Base-by-base conservation (phyloP, 2,329 filamentous ascomycete species). In the Venturia effusa region DNA sequence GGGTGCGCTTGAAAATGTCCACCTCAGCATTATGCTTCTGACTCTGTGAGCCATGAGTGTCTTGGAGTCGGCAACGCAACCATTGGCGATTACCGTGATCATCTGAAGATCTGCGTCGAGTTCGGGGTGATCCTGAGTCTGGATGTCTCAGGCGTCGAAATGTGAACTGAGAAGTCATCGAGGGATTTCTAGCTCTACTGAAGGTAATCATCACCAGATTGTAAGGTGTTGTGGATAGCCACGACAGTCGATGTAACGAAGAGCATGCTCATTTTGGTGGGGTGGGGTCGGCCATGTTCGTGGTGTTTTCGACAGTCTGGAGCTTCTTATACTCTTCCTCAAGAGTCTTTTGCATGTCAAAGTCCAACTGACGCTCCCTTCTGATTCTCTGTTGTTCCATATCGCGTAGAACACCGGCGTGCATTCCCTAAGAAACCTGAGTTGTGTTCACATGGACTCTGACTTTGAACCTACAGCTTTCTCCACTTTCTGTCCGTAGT, bases 361-460 rank as follows among this genome's bases (percentile, higher is more conserved):
- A 99, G 73, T 99, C 94, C 61, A 92, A 84, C 74, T 95, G 90
- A 65, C 94, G 87, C 75, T 99, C 94, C 68, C 85, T 84, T 78
- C 97, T 97, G 68, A 97, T 74, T 57, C 89, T 86, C 74, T 96
- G 92, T 72, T 95, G 91, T 73, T 97, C 93, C 81, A 97, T 89
- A 72, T 99, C 94, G 67, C 93, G 89, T 68, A 97, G 80, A 51
- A 99, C 94, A 55, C 94, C 94, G 68, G 88, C 85, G 72, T 99
- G 94, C 94, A 99, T 99, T 64, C 90, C 89, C 94, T 93, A 19
- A 15, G 30, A 40, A 8, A 19, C 67, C 40, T 32, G 5, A 27
- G 13, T 64, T 62, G 63, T 24, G 45, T 2, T 30, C 17, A n/a
- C 64, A 2, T 45, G 1, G 2, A 5, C 1, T 27, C 34, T 7